Base-by-base conservation (phyloP, 495 filamentous ascomycete species). In the Annulohypoxylon nitens region DNA sequence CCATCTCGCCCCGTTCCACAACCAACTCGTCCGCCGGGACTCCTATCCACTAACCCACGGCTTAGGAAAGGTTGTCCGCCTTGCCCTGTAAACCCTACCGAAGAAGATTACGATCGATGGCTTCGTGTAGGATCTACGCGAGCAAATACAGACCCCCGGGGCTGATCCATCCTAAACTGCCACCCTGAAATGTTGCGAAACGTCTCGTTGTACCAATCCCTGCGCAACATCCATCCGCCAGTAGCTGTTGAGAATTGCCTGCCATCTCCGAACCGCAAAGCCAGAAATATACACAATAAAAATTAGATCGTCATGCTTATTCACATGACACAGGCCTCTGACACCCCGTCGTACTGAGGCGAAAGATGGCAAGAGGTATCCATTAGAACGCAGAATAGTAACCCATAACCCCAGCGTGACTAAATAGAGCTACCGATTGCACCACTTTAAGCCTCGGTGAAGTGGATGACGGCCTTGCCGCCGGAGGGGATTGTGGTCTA, bases 401-500 rank as follows among this genome's bases (percentile, higher is more conserved):
- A 71, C 71, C 47, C 72, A 57, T 33, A 69, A 73, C 75, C 70
- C 71, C 45, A 76, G 67, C 60, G 69, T 53, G 57, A 68, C 58
- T 25, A 39, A 73, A 74, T 74, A 75, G 48, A 64, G 63, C 48
- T 48, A 58, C 62, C n/a, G 37, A 39, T 47, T 64, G n/a, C 51
- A 64, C 6, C 51, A 59, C 14, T 47, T 39, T 69, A 76, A n/a
- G 73, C 73, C 4, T 62, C 41, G 72, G 67, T 79, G 74, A 85
- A 80, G 47, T 78, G 76, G 55, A 84, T 75, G 54, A 78, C 78
- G 48, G 77, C 82, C 26, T 64, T 79, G 53, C 78, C 80, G 67
- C 82, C 81, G 18, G 62, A 47, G 4, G 67, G 76, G 73, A 84
- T 75, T 20, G 81, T 80, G 25, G 82, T 80, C 83, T 85, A 55